phyloP scores from a whole-genome alignment of 1,284 basidiomycete species.

The Taiwanofungus camphoratus region DNA sequence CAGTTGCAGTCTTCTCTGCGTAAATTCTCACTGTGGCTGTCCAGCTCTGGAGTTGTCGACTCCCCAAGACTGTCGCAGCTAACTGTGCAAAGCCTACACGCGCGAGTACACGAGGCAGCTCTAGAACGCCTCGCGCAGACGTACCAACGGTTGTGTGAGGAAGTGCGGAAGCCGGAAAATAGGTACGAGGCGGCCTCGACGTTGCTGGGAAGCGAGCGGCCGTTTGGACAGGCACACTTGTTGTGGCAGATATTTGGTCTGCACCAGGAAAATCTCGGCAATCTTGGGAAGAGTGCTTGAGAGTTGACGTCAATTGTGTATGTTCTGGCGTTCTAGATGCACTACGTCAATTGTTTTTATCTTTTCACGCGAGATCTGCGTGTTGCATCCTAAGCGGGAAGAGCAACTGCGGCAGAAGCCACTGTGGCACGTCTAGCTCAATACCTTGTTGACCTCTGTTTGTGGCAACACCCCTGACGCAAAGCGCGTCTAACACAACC shows the following conservation, averaged over 20 bases:
- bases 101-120: slow-evolving; percentile 69
- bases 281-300: slow-evolving; percentile 15
- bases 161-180: slow-evolving; percentile 69
- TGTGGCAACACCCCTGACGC: too few relatives aligned
- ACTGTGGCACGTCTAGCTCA: too few relatives aligned
- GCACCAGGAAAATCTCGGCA: too few relatives aligned
- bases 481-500: too few relatives aligned
- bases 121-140: slow-evolving; percentile 61
- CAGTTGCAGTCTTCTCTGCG: slow-evolving; percentile 50
- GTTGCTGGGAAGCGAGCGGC: slow-evolving; percentile 77
- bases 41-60: slow-evolving; percentile 67
- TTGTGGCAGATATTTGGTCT: slow-evolving; percentile 74
- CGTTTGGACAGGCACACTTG: slow-evolving; percentile 70
- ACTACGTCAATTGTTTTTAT: too few relatives aligned
- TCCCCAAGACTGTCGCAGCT: slow-evolving; percentile 73
- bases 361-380: too few relatives aligned
- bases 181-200: slow-evolving; percentile 86
- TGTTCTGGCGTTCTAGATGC: too few relatives aligned
- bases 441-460: too few relatives aligned
- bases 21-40: slow-evolving; percentile 65
- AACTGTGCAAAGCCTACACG: slow-evolving; percentile 59
- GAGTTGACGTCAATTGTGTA: slow-evolving; percentile 2
- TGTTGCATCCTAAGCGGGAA: too few relatives aligned
- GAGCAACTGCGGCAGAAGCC: too few relatives aligned
- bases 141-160: slow-evolving; percentile 69